Percentiles rank a stretch among this genome's conserved stretches.
These are phyloP conservation scores for Linderniella brevidens DNA, from an alignment of 257 asterid genomes.

Conservation along the genomic window DNA sequence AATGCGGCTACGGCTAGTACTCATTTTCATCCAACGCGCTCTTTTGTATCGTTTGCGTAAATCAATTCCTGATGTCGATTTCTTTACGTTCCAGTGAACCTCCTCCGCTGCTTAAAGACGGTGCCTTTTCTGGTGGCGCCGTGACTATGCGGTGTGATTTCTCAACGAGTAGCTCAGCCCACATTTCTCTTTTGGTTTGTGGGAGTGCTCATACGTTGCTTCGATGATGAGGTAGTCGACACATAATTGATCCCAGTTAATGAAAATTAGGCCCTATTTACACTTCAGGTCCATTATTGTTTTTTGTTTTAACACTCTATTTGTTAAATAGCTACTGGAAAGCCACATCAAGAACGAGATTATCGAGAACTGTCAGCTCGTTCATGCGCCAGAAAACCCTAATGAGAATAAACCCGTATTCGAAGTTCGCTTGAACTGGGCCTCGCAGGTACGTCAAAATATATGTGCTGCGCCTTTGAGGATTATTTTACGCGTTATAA, in stretches of 20 bases:
- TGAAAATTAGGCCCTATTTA: too few relatives aligned
- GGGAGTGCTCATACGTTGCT: conserved; percentile 97
- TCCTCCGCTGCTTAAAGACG: conserved; percentile 98
- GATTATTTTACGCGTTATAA: too few relatives aligned
- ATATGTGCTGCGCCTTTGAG: too few relatives aligned
- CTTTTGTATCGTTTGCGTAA: too few relatives aligned
- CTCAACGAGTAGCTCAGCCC: conserved; percentile 85
- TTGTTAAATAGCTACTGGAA: conserved; percentile 48
- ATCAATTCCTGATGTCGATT: too few relatives aligned
- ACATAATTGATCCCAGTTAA: too few relatives aligned
- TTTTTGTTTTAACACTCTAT: too few relatives aligned
- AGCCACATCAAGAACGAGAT: conserved; percentile 91
- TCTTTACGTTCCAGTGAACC: conserved; percentile 45
- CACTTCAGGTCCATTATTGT: too few relatives aligned
- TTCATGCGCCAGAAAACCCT: conserved; percentile 33
- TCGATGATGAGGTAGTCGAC: conserved; percentile 97
- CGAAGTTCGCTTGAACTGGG: too few relatives aligned
- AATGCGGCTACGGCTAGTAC: too few relatives aligned
- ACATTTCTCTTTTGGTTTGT: conserved; percentile 83
- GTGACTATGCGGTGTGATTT: conserved; percentile 96
- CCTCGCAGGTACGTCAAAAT: conserved; percentile 90
- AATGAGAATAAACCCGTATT: conserved; percentile 44
- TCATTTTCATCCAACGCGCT: too few relatives aligned
- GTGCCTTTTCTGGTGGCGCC: conserved; percentile 85
- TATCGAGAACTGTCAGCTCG: conserved; percentile 54